Evolutionary conservation across 352 stramenopile species (phyloP), one percentile per base, ranked within the genome.

Genomic region (Pythium pyrilobum): DNA sequence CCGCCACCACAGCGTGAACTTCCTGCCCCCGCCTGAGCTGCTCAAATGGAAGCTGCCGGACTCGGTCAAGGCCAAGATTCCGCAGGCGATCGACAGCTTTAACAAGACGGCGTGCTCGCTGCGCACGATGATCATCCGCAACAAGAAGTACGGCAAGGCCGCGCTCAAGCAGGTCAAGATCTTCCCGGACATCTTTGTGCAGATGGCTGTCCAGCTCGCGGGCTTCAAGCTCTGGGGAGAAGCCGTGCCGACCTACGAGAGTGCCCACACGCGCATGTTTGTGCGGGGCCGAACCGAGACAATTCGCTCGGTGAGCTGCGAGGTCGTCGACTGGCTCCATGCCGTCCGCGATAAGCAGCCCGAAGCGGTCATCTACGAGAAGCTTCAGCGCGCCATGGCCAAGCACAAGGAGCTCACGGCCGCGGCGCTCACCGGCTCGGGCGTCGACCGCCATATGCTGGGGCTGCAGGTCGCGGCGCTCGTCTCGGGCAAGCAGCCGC

Each of bases 191-290:
- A 92, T 89, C 9, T 98, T 96, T 54, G 77, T 97, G 21, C 96
- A 98, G 69, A 89, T 98, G 70, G 90, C 78, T 9, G 93, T 98
- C 43, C 94, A 98, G 59, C 66, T 98, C 15, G 90, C 89, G 1
- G 84, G 86, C 0, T 97, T 87, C 55, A 77, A 87, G 47, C 73
- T 98, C 2, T 97, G 89, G 76, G 77, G 80, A 3, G 69, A 93
- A 43, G 72, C 84, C 39, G 85, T 92, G 4, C 90, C 88, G 20
- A 98, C 94, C 7, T 98, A 98, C 59, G 96, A 98, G 66, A 95
- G 92, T 36, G 95, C 82, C 4, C 92, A 98, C 72, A 95, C 95
- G 20, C 78, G 93, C 21, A 87, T 89, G 59, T 98, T 97, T 58
- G 62, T 94, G 6, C 84, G 98, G 57, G 95, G 96, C 27, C 80